These are phyloP conservation scores for Laburnicola sp. DNA, from an alignment of 2,329 filamentous ascomycete species.

Conservation along the genomic window DNA sequence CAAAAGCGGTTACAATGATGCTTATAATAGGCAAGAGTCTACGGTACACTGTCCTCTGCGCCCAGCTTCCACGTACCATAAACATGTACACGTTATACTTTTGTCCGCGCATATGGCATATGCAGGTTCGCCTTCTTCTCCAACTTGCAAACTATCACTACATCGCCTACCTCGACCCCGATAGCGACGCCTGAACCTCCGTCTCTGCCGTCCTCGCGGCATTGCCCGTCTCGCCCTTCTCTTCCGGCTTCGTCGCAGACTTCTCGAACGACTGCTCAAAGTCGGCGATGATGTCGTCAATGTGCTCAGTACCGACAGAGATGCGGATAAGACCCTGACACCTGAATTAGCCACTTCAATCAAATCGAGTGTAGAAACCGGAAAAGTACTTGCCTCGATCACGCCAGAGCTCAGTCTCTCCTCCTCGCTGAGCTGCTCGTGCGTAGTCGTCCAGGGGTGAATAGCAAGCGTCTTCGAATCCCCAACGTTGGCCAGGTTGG, in stretches of 20 bases:
- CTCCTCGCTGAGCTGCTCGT: constrained; percentile 84
- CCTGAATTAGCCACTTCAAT: constrained; percentile 11
- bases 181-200: constrained; percentile 30
- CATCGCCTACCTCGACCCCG: constrained; percentile 31
- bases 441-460: constrained; percentile 93
- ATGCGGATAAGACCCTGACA: constrained; percentile 84
- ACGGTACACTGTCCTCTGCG: no score
- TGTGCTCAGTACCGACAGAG: constrained; percentile 93
- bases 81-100: no score
- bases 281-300: constrained; percentile 95
- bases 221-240: constrained; percentile 39
- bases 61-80: no score
- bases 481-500: constrained; percentile 93
- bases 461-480: constrained; percentile 95
- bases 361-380: neutral
- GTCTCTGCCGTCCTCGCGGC: constrained; percentile 36
- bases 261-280: constrained; percentile 87
- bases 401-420: constrained; percentile 82
- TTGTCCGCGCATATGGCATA: no score
- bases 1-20: no score
- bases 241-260: constrained; percentile 49
- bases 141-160: no score
- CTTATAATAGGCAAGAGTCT: no score
- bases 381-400: constrained; percentile 62
- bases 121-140: no score